Evolutionary conservation across 768 basidiomycete species (phyloP), one percentile per base, ranked within the genome.

Genomic region (Psilocybe cubensis): DNA sequence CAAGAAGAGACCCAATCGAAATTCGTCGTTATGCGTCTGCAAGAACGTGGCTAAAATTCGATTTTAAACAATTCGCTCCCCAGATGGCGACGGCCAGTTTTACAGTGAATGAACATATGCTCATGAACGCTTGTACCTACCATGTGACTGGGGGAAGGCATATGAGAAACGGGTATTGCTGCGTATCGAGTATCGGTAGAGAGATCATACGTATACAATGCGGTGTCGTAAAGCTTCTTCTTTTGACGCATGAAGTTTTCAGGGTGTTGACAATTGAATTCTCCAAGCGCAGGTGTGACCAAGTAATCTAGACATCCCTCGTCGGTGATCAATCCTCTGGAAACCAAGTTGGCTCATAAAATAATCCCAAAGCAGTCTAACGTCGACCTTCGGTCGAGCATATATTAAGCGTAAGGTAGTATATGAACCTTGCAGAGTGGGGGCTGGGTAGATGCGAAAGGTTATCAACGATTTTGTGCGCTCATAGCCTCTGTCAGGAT

Each of bases 401-500:
- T 49, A 47, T 44, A 59, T 50, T 59, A 59, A 31, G 58, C 42
- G 48, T 54, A 54, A 29, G 28, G 47, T 59, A 59, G 29, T 12
- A 47, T 59, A 44, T 17, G 29, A 33, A 50, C 18, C 38, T 33
- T n/a, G 29, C 31, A 46, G 43, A 46, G 51, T 35, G 23, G 38
- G 45, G 28, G 40, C 21, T 33, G 21, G 29, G 27, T 52, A 47
- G 50, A 48, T 41, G 48, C 27, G 43, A 23, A 47, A 20, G 31
- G 46, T 23, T 20, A 43, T 59, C 27, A 58, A 28, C 52, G 67
- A 56, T 72, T 75, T 61, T 77, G 76, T 10, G 76, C 69, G 60
- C 72, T 76, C 78, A 79, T 76, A 11, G 73, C 69, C 63, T 80
- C 78, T 80, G 63, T 23, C 31, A 46, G 21, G 25, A 8, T 27